phyloP scores from a whole-genome alignment of 176 grass and related monocot species.

The Avena sativa region DNA sequence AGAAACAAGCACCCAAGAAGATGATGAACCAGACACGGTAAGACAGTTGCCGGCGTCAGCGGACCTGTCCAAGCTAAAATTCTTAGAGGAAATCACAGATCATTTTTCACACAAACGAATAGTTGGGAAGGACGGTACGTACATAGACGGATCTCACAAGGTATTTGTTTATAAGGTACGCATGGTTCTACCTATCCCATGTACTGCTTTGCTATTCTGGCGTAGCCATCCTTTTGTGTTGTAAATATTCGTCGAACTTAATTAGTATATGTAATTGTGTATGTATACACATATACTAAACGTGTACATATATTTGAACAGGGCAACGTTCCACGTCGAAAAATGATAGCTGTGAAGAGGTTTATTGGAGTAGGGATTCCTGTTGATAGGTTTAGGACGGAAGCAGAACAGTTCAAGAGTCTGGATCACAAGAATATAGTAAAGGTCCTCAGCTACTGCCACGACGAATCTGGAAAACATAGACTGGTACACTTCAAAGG shows the following conservation, averaged over 20 bases:
- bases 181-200: not conserved
- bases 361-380: not conserved
- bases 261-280: no score
- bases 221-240: not conserved
- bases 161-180: not conserved
- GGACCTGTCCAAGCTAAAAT: not conserved
- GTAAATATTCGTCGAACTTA: no score
- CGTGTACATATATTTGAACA: no score
- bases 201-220: not conserved
- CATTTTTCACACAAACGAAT: not conserved
- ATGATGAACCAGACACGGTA: not conserved
- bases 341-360: not conserved
- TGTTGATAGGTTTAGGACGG: not conserved
- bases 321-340: not conserved
- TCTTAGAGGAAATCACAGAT: not conserved
- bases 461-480: not conserved
- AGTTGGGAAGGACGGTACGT: not conserved
- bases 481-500: not conserved
- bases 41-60: not conserved
- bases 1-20: not conserved
- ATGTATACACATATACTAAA: no score
- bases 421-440: not conserved
- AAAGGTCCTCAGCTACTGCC: not conserved
- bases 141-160: not conserved
- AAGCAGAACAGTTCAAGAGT: not conserved